Conservation (phyloP, 2,329 filamentous ascomycete species). For the Allantophomopsis cytisporea region DNA sequence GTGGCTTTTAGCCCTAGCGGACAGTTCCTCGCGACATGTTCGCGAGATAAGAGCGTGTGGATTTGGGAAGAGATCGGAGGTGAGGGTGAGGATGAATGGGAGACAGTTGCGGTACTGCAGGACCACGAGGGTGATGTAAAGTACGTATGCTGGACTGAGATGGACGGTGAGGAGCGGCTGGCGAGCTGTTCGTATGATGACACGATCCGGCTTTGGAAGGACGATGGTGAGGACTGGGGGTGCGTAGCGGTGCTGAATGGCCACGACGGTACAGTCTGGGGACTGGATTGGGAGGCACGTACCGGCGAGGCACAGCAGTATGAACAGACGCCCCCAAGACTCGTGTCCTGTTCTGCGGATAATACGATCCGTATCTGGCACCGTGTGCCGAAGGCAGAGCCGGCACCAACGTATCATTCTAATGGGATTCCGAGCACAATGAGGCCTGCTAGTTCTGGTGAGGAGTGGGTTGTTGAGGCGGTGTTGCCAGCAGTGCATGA, state of each 20-base stretch:
- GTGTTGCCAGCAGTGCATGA: slow-evolving; percentile 65
- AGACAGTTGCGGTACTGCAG: slow-evolving; percentile 87
- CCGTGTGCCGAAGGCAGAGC: slow-evolving; percentile 23
- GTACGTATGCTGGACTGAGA: slow-evolving; percentile 81
- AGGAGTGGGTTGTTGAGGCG: slow-evolving; percentile 72
- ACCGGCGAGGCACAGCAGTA: slow-evolving; percentile 10
- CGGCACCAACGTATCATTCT: slow-evolving; percentile 14
- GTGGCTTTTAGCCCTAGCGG: slow-evolving; percentile 63
- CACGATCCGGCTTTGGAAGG: slow-evolving; percentile 69
- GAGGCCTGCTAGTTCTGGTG: slow-evolving; percentile 54
- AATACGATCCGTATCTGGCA: slow-evolving; percentile 69
- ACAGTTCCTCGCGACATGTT: slow-evolving; percentile 77
- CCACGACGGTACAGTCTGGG: slow-evolving; percentile 84
- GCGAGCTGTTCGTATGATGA: slow-evolving; percentile 93
- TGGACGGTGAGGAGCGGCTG: slow-evolving; percentile 54
- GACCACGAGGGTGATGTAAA: slow-evolving; percentile 96
- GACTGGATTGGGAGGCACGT: slow-evolving; percentile 54
- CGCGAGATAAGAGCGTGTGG: slow-evolving; percentile 89
- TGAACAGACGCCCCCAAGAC: slow-evolving; percentile 25
- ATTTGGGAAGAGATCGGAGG: slow-evolving; percentile 87
- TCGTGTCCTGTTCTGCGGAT: slow-evolving; percentile 82
- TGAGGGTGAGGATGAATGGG: slow-evolving; percentile 84
- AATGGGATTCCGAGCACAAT: slow-evolving; percentile 78
- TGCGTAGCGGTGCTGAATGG: slow-evolving; percentile 73
- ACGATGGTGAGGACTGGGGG: slow-evolving; percentile 89